Evolutionary conservation across 2,329 filamentous ascomycete species (phyloP).

Genomic region (Sporothrix euskadiensis): DNA sequence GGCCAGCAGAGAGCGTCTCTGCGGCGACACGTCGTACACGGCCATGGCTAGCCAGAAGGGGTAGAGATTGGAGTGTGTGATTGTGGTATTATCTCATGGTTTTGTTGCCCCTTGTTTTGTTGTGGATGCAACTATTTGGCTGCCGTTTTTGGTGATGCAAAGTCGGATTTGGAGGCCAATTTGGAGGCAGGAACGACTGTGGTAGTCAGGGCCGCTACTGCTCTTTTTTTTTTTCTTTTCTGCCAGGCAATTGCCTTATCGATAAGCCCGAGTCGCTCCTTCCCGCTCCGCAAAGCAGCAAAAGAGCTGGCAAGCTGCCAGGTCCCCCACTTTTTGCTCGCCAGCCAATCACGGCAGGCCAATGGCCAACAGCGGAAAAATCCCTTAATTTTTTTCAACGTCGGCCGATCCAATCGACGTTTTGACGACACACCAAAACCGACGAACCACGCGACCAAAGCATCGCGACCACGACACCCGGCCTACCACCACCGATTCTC

Average conservation of each 20-base stretch:
- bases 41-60: constrained; percentile 48
- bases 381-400: constrained; percentile 27
- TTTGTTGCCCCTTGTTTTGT: background rate
- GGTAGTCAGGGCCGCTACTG: constrained; percentile 8
- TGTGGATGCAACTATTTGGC: background rate
- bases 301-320: constrained; percentile 7
- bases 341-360: constrained; percentile 25
- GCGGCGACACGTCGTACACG: constrained; percentile 55
- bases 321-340: background rate
- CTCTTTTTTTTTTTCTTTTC: constrained; percentile 27
- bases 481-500: background rate
- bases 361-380: constrained; percentile 25
- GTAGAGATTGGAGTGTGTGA: background rate
- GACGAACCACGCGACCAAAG: constrained; percentile 9
- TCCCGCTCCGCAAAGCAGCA: background rate
- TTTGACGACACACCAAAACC: constrained; percentile 5
- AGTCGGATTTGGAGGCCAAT: background rate
- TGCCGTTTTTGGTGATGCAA: constrained; percentile 23
- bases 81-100: constrained; percentile 22
- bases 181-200: background rate
- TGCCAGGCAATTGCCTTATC: constrained; percentile 26
- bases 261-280: constrained; percentile 24
- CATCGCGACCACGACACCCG: background rate
- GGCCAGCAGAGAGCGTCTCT: constrained; percentile 57
- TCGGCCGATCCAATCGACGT: constrained; percentile 24